Percentiles rank a stretch among this genome's conserved stretches.
Evolutionary conservation across 345 rosid species (phyloP).

Genomic region (Zanthoxylum bungeanum): DNA sequence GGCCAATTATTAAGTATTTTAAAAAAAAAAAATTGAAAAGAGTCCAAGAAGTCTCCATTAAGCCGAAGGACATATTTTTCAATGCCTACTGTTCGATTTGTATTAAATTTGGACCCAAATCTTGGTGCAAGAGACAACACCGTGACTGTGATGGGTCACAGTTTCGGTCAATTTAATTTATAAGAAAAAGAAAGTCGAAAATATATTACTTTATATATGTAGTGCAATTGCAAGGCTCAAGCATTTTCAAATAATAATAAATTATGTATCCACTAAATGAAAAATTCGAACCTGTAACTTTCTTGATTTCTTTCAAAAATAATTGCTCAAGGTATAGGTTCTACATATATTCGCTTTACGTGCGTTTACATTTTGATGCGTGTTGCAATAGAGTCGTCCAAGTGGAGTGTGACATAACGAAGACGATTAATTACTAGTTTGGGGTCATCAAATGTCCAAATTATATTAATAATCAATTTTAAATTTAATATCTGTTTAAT

Average conservation of each 20-base stretch:
- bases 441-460: background rate
- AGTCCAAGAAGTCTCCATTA: background rate
- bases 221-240: too few species aligned
- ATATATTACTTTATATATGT: too few species aligned
- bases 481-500: too few species aligned
- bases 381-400: background rate
- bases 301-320: background rate
- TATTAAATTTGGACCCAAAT: slow-evolving; percentile 9
- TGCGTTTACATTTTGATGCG: background rate
- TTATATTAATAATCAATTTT: too few species aligned
- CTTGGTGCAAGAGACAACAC: slow-evolving; percentile 3
- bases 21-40: too few species aligned
- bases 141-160: slow-evolving; percentile 7
- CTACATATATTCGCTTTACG: background rate
- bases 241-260: background rate
- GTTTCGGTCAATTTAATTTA: background rate
- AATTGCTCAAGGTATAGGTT: background rate
- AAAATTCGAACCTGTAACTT: background rate
- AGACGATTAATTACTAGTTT: background rate
- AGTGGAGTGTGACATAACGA: background rate
- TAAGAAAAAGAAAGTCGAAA: too few species aligned
- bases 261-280: background rate
- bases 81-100: slow-evolving; percentile 13
- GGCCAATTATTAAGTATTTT: too few species aligned
- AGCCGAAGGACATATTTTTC: slow-evolving; percentile 12